Evolutionary conservation across 352 stramenopile genomes (phyloP).

Genomic region (Globisporangium emineosum): DNA sequence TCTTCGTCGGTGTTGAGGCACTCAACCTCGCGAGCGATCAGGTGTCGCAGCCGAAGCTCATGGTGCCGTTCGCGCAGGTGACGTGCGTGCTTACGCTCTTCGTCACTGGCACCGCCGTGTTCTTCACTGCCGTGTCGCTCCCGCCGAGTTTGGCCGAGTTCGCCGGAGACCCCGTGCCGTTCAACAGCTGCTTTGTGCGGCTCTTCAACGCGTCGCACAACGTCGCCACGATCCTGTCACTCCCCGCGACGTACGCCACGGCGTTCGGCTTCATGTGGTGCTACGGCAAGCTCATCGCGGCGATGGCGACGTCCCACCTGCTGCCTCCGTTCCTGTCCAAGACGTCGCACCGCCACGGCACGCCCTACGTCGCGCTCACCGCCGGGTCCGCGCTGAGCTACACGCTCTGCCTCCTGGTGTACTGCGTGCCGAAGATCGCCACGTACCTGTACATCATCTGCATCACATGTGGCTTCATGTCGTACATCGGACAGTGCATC

Average conservation of each 20-base stretch:
- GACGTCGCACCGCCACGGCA: conserved; percentile 17
- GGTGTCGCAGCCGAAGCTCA: conserved; percentile 36
- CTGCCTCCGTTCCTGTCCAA: conserved; percentile 28
- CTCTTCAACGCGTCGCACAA: conserved; percentile 18
- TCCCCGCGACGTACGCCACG: conserved; percentile 49
- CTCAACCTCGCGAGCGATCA: conserved; percentile 29
- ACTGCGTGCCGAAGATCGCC: conserved; percentile 16
- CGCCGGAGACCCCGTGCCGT: too few relatives aligned
- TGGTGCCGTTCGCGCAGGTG: conserved; percentile 42
- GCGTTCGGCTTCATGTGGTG: conserved; percentile 56
- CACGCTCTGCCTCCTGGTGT: conserved; percentile 30
- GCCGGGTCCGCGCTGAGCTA: conserved; percentile 30
- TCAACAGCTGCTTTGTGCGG: conserved; percentile 30
- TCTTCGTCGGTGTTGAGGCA: conserved; percentile 33
- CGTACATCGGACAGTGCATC: conserved; percentile 29
- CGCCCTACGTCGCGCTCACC: conserved; percentile 24
- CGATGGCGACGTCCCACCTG: conserved; percentile 44
- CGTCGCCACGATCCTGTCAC: conserved; percentile 31
- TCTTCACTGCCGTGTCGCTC: conserved; percentile 33
- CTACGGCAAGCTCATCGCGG: conserved; percentile 46
- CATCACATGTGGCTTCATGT: conserved; percentile 18
- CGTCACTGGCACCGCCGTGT: conserved; percentile 28
- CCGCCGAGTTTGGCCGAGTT: conserved; percentile 29
- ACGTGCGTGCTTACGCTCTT: conserved; percentile 41
- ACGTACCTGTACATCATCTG: conserved; percentile 6